These are phyloP conservation scores for Gamarada debralockiae DNA, from an alignment of 495 filamentous ascomycete species.

Conservation along the genomic window DNA sequence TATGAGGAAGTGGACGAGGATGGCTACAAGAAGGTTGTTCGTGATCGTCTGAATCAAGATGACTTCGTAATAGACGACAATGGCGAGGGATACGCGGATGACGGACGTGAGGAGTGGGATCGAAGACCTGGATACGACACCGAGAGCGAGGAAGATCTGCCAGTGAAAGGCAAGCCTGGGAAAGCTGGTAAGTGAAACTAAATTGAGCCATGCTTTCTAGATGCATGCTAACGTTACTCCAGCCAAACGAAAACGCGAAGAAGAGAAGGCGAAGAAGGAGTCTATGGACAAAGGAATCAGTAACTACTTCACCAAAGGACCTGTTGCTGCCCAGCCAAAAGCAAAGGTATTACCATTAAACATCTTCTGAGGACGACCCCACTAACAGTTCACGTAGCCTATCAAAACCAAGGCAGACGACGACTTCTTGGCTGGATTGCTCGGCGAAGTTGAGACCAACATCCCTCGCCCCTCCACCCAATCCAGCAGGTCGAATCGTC, in stretches of 20 bases:
- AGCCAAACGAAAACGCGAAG: slow-evolving; percentile 86
- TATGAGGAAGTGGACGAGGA: slow-evolving; percentile 98
- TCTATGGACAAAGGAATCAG: slow-evolving; percentile 87
- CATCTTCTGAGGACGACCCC: not conserved
- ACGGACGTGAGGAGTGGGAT: slow-evolving; percentile 97
- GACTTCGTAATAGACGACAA: slow-evolving; percentile 97
- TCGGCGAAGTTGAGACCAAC: slow-evolving; percentile 87
- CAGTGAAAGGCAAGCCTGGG: slow-evolving; percentile 55
- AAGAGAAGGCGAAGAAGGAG: slow-evolving; percentile 80
- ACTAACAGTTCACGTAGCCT: slow-evolving; percentile 27
- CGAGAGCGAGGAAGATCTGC: slow-evolving; percentile 68
- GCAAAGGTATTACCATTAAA: slow-evolving; percentile 60
- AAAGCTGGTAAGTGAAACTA: slow-evolving; percentile 40
- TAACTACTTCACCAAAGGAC: slow-evolving; percentile 85
- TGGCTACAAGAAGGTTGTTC: slow-evolving; percentile 92
- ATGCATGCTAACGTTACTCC: slow-evolving; percentile 7
- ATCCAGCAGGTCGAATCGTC: slow-evolving; percentile 62
- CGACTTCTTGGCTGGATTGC: slow-evolving; percentile 76
- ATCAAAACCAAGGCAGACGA: slow-evolving; percentile 78
- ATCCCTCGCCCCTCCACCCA: slow-evolving; percentile 53
- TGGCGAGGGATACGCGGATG: slow-evolving; percentile 91
- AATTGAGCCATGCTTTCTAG: not conserved
- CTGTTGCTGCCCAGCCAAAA: slow-evolving; percentile 62
- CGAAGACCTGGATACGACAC: slow-evolving; percentile 60
- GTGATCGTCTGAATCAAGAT: slow-evolving; percentile 83